phyloP scores from a whole-genome alignment of 495 filamentous ascomycete genomes.

The Annulohypoxylon nitens region DNA sequence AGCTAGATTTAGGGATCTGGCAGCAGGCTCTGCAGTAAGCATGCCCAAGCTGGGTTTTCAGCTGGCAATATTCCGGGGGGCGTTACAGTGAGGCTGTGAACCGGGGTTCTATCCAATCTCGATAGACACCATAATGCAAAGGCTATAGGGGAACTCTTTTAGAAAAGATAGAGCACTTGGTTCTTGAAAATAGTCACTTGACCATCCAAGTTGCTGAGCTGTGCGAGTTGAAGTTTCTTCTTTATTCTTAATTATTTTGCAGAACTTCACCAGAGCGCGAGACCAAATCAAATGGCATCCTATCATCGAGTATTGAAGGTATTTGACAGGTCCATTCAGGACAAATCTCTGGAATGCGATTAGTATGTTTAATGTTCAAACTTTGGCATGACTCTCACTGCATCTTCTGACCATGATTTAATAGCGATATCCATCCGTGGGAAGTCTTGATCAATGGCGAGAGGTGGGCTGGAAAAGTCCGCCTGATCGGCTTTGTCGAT shows the following conservation, averaged over 20 bases:
- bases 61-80: conserved; percentile 25
- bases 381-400: not conserved
- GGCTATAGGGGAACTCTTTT: not conserved
- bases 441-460: conserved; percentile 58
- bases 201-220: conserved; percentile 1
- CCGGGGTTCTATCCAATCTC: conserved; percentile 3
- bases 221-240: not conserved
- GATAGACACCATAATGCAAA: not conserved
- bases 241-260: not conserved
- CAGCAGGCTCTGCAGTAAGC: conserved; percentile 1
- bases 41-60: conserved; percentile 24
- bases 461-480: conserved; percentile 56
- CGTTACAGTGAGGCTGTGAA: not conserved
- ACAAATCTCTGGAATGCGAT: conserved; percentile 57
- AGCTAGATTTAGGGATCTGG: conserved; percentile 1
- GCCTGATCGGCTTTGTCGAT: conserved; percentile 59
- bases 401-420: conserved; percentile 6
- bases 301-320: conserved; percentile 59
- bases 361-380: conserved; percentile 46
- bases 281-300: conserved; percentile 51
- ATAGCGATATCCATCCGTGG: conserved; percentile 60
- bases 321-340: conserved; percentile 53
- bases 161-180: not conserved
- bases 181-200: not conserved
- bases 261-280: not conserved